Conservation (phyloP, 257 asterid genomes). For the Anisodus acutangulus region DNA sequence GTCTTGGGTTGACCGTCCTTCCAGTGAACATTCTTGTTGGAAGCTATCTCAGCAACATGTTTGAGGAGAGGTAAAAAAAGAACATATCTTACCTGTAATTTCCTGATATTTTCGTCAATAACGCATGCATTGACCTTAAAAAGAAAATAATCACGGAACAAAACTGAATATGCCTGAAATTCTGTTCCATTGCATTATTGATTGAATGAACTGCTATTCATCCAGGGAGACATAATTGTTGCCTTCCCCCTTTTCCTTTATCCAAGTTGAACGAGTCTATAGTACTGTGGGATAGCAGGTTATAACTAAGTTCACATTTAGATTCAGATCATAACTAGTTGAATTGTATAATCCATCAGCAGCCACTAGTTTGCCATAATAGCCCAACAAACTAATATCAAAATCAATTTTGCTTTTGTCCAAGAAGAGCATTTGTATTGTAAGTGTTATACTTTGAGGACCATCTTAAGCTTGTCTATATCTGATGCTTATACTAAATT, state of each 20-base stretch:
- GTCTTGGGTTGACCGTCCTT: conserved; percentile 92
- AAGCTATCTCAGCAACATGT: conserved; percentile 91
- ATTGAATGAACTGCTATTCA: not conserved
- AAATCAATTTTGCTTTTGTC: conserved; percentile 6
- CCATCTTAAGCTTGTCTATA: not conserved
- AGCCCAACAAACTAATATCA: not conserved
- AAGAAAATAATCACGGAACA: not conserved
- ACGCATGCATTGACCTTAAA: not conserved
- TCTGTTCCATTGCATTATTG: not conserved
- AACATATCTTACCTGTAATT: not conserved
- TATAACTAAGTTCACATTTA: not conserved
- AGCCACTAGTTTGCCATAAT: not conserved
- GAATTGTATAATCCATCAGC: not conserved
- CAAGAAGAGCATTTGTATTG: not conserved
- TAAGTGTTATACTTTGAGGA: not conserved
- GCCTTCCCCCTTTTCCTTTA: not conserved
- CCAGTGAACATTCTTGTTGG: conserved; percentile 86
- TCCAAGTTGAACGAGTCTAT: not conserved
- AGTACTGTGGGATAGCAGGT: not conserved
- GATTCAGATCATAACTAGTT: not conserved
- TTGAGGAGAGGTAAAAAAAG: conserved; percentile 80
- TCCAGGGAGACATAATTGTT: not conserved
- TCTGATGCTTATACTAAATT: not conserved
- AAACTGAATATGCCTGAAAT: not conserved
- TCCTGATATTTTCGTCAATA: not conserved